Percentiles rank a stretch among this genome's conserved stretches.
Evolutionary conservation across 345 rosid species (phyloP).

Genomic region (Xanthoceras sorbifolium): DNA sequence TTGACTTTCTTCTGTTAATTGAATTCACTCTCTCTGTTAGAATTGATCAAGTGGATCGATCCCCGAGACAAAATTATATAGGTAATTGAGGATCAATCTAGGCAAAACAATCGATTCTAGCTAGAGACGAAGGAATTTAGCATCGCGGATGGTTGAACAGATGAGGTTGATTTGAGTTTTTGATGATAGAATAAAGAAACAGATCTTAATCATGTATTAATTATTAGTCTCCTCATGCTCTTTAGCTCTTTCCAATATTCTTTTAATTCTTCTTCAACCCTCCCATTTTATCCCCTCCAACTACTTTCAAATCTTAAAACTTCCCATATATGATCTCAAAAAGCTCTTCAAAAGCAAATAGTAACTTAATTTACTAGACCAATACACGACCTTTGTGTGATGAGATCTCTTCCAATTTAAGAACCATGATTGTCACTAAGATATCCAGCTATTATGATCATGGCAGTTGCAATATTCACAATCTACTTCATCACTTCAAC

Average conservation of each 20-base stretch:
- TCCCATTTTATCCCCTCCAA: conserved; percentile 2
- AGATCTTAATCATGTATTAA: no score
- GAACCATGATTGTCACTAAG: not conserved
- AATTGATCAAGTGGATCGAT: no score
- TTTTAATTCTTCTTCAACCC: not conserved
- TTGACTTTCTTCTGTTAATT: not conserved
- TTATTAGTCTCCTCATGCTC: conserved; percentile 8
- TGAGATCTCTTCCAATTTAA: not conserved
- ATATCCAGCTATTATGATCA: not conserved
- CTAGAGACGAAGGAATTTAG: no score
- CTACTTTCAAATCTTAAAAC: conserved; percentile 7
- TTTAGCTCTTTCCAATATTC: not conserved
- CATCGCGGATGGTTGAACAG: no score
- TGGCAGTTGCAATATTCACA: not conserved
- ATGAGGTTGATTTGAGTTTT: no score
- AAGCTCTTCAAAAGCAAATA: not conserved
- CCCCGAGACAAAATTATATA: no score
- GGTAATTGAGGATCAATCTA: no score
- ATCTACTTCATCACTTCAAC: not conserved
- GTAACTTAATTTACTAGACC: not conserved
- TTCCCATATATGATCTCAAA: not conserved
- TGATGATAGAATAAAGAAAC: no score
- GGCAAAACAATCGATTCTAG: no score
- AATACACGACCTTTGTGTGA: conserved; percentile 3
- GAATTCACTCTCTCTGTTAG: not conserved